These are phyloP conservation scores for Candida silvicultrix DNA, from an alignment of 805 yeast genomes.

Conservation along the genomic window DNA sequence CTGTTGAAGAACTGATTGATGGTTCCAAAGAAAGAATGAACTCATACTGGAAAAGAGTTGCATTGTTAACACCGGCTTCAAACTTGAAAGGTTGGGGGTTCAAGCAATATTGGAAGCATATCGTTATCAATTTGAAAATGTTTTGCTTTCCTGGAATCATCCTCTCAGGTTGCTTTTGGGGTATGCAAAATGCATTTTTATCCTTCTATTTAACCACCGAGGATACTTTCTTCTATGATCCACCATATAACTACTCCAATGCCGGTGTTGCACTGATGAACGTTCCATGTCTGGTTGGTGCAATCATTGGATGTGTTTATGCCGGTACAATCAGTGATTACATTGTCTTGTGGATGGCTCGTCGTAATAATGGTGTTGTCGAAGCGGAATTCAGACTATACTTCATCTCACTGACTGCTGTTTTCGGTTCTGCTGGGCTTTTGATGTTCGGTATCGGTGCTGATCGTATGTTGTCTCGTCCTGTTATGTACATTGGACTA, in stretches of 20 bases:
- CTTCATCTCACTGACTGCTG: constrained; percentile 47
- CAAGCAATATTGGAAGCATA: constrained; percentile 53
- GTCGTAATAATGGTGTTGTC: constrained; percentile 49
- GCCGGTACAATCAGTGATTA: constrained; percentile 57
- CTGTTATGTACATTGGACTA: constrained; percentile 49
- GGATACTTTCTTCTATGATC: constrained; percentile 57
- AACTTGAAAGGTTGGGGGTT: constrained; percentile 59
- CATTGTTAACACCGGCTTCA: constrained; percentile 48
- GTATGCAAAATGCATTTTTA: constrained; percentile 69
- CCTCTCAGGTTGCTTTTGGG: constrained; percentile 71
- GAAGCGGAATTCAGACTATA: constrained; percentile 64
- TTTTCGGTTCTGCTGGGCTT: constrained; percentile 57
- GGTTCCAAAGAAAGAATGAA: constrained; percentile 36
- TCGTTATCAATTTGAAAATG: constrained; percentile 45
- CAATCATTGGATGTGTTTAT: constrained; percentile 57
- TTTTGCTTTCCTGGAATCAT: constrained; percentile 60
- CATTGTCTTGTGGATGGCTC: constrained; percentile 56
- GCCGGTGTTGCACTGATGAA: constrained; percentile 72
- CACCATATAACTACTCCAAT: constrained; percentile 61
- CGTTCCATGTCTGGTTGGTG: constrained; percentile 62
- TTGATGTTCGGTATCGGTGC: constrained; percentile 64
- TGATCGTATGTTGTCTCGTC: constrained; percentile 46
- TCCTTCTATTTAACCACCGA: constrained; percentile 72
- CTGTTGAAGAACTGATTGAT: constrained; percentile 23
- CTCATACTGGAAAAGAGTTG: constrained; percentile 41